Percentiles rank a stretch among this genome's conserved stretches.
Evolutionary conservation across 2,329 filamentous ascomycete genomes (phyloP).

Genomic region (Sporothrix sp.): DNA sequence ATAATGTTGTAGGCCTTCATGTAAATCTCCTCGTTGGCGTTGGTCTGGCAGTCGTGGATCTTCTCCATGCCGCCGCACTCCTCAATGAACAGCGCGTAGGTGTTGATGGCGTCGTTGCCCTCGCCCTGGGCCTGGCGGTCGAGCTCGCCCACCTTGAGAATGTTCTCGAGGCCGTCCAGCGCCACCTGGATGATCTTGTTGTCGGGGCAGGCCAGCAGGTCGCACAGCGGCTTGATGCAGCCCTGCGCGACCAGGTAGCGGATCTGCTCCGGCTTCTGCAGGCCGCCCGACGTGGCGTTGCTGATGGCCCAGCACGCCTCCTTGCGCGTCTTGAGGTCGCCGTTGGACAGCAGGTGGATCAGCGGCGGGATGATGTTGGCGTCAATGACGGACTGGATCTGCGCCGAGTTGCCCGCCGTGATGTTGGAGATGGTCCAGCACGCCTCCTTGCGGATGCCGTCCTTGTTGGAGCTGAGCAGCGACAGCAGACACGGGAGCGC

Average conservation of each 20-base stretch:
- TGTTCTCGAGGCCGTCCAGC: constrained; percentile 95
- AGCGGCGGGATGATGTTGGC: constrained; percentile 94
- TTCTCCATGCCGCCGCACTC: constrained; percentile 99
- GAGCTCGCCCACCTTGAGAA: constrained; percentile 97
- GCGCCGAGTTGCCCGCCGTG: constrained; percentile 92
- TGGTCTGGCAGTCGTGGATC: constrained; percentile 99
- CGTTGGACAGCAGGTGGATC: constrained; percentile 91
- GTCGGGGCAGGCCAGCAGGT: constrained; percentile 89
- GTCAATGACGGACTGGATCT: constrained; percentile 95
- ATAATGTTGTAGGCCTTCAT: constrained; percentile 99
- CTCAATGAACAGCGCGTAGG: constrained; percentile 95
- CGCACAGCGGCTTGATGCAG: constrained; percentile 95
- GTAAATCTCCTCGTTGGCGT: constrained; percentile 99
- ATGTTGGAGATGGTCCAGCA: constrained; percentile 99
- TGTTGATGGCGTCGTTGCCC: constrained; percentile 74
- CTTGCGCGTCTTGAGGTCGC: constrained; percentile 97
- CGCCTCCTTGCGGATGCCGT: constrained; percentile 97
- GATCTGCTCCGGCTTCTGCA: constrained; percentile 98
- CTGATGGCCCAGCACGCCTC: constrained; percentile 99
- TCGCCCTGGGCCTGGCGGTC: constrained; percentile 84
- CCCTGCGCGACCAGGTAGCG: constrained; percentile 87
- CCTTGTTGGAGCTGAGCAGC: constrained; percentile 91
- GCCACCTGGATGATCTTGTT: constrained; percentile 99
- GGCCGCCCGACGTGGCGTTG: constrained; percentile 91
- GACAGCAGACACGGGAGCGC: constrained; percentile 86